Base-by-base conservation (phyloP, 1,284 basidiomycete species). In the Cutaneotrichosporon daszewskae region DNA sequence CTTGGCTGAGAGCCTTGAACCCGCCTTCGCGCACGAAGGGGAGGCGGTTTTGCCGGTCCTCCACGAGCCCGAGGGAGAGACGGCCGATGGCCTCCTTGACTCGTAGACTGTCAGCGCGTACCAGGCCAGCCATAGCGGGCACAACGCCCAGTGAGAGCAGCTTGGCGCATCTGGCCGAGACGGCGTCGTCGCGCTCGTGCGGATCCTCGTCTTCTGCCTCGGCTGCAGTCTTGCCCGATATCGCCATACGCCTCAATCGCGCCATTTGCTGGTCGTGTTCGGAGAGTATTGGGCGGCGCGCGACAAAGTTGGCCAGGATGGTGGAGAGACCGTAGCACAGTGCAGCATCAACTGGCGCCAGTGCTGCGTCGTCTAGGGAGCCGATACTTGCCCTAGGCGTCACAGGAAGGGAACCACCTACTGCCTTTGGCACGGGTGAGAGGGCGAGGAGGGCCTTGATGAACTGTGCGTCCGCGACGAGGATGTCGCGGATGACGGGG, bases 21-120 rank as follows among this genome's bases (percentile, higher is more conserved):
- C 87, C 90, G 27, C 94, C 94, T 37, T 80, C 79, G 59, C 87
- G 87, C 22, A 97, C 73, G 14, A 95, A 80, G 45, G 76, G 76
- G 5, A 88, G 84, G 57, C 94, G 77, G 47, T 84, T 81, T 6
- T 78, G 76, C 55, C 81, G 81, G 55, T 87, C 83, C 55, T 88
- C 84, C 11, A 85, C 77, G 25, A 95, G 73, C 51, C 77, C 80
- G 37, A 91, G 74, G 39, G 87, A 73, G 11, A 84, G 74, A 47
- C 77, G 80, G 3, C 72, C 73, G 5, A 61, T 56, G 32, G 40
- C 61, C 51, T 54, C 66, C 53, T 55, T 66, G 33, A 64, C 74
- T 54, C 53, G 56, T 76, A 75, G 23, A 77, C 74, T 55, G 68
- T 66, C 61, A 10, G 57, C 59, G 24, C 66, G 73, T 14, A 79